A percentile compares a stretch with the other conserved stretches of the same genome.
These are phyloP conservation scores for Boletus hoseneyae DNA, from an alignment of 1,284 basidiomycete genomes.

Conservation along the genomic window DNA sequence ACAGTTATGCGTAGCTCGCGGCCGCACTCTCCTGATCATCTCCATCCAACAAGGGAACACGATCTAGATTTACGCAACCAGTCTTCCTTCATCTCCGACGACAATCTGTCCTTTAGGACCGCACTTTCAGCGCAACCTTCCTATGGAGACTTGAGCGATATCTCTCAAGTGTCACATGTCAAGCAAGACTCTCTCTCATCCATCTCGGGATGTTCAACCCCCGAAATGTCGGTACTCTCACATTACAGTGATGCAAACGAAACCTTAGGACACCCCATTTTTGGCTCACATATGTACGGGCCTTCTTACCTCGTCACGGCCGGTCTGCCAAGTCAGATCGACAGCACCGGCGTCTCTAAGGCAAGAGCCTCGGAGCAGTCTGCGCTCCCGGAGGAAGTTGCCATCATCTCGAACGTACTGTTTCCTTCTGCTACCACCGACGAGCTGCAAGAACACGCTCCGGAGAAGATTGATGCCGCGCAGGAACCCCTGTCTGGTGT, in stretches of 20 bases:
- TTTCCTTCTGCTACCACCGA: neutral
- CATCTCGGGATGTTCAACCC: slow-evolving; percentile 20
- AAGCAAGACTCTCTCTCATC: slow-evolving; percentile 17
- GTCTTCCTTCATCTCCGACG: slow-evolving; percentile 21
- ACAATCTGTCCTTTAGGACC: slow-evolving; percentile 24
- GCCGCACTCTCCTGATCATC: slow-evolving; percentile 5
- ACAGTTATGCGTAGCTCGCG: neutral
- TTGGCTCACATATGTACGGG: neutral
- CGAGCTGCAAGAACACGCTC: slow-evolving; percentile 1
- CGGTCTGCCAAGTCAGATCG: neutral
- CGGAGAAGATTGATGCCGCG: neutral
- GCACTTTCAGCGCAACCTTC: slow-evolving; percentile 30
- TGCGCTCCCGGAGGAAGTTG: neutral
- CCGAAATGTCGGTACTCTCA: slow-evolving; percentile 28
- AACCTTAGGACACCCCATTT: neutral
- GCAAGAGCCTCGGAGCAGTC: neutral
- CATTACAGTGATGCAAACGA: slow-evolving; percentile 17
- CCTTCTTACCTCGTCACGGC: neutral
- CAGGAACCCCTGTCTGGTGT: neutral
- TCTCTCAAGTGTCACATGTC: slow-evolving; percentile 16
- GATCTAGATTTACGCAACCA: slow-evolving; percentile 15
- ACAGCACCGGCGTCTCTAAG: neutral
- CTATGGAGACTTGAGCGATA: slow-evolving; percentile 20
- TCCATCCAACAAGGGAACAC: slow-evolving; percentile 10
- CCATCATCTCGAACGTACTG: neutral